Evolutionary conservation across 2,329 filamentous ascomycete species (phyloP).

Genomic region (Curvularia lunata): DNA sequence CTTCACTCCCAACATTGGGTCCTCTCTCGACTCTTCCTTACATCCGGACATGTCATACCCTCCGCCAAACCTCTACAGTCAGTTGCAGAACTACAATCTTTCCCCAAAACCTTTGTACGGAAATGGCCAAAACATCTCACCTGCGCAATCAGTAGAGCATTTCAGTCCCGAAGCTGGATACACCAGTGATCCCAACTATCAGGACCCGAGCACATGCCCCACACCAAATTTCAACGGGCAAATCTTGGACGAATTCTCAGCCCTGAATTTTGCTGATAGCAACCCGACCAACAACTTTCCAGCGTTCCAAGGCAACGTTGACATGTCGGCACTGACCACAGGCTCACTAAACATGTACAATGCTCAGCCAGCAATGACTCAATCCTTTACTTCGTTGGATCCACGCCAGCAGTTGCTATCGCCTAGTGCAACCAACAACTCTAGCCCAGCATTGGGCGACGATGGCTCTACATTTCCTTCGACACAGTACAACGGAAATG

Average conservation of each 20-base stretch:
- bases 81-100: conserved; percentile 37
- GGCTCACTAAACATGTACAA: conserved; percentile 40
- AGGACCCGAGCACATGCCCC: conserved; percentile 41
- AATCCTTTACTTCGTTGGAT: conserved; percentile 30
- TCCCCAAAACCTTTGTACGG: conserved; percentile 39
- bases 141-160: conserved; percentile 48
- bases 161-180: conserved; percentile 47
- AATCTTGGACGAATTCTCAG: conserved; percentile 39
- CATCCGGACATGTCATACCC: conserved; percentile 45
- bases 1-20: conserved; percentile 42
- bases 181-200: conserved; percentile 42
- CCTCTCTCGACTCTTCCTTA: conserved; percentile 46
- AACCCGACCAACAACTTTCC: conserved; percentile 28
- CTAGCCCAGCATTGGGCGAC: conserved; percentile 46
- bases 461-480: conserved; percentile 29
- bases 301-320: conserved; percentile 31
- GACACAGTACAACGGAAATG: conserved; percentile 30
- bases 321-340: conserved; percentile 39
- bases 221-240: conserved; percentile 42
- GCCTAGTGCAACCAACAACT: conserved; percentile 45
- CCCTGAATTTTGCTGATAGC: conserved; percentile 40
- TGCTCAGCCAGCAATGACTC: conserved; percentile 33
- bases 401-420: conserved; percentile 45
- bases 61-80: conserved; percentile 35
- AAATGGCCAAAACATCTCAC: conserved; percentile 44